Evolutionary conservation across 192 early-diverging fungal genomes (phyloP), one percentile per base, ranked within the genome.

Genomic region (Backusella mclennaniae): DNA sequence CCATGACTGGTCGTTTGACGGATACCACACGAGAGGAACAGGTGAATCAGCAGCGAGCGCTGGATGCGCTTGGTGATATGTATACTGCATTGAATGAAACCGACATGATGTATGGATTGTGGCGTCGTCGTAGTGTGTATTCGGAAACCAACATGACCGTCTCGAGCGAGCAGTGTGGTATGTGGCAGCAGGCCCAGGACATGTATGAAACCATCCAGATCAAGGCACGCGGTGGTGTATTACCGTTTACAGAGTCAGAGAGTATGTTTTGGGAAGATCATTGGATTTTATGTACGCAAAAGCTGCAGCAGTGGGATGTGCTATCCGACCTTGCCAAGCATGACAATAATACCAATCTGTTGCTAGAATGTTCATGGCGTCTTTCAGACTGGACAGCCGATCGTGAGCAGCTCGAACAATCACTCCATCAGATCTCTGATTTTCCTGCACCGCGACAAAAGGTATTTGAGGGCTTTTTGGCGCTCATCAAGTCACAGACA

Each of bases 291-390:
- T 96, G 94, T 67, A 93, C 97, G 0, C 89, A 97, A 77, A 92
- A 93, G 46, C 80, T 99, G 23, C 97, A 99, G 82, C 95, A 94
- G 80, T 99, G 98, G 98, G 98, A 99, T 74, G 92, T 98, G 71
- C 85, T 99, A 68, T 86, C 89, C 8, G 98, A 99, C 69, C 89
- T 99, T 33, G 91, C 95, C 17, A 94, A 96, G 77, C 93, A 95
- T 69, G 97, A 99, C 70, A 87, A 88, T 29, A 93, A 96, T 76
- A 89, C 90, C 0, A 95, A 97, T 38, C 86, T 99, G 35, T 80
- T 97, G 67, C 77, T 98, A 8, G 97, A 99, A 73, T 92, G 95
- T 70, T 93, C 93, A n/a, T 99, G 98, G 96, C 87, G 96, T 67
- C 78, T 96, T 21, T 95, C 94, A 49, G 96, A 98, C 86, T 99